Evolutionary conservation across 2,329 filamentous ascomycete species (phyloP), one percentile per base, ranked within the genome.

Genomic region (Fusarium devonianum): DNA sequence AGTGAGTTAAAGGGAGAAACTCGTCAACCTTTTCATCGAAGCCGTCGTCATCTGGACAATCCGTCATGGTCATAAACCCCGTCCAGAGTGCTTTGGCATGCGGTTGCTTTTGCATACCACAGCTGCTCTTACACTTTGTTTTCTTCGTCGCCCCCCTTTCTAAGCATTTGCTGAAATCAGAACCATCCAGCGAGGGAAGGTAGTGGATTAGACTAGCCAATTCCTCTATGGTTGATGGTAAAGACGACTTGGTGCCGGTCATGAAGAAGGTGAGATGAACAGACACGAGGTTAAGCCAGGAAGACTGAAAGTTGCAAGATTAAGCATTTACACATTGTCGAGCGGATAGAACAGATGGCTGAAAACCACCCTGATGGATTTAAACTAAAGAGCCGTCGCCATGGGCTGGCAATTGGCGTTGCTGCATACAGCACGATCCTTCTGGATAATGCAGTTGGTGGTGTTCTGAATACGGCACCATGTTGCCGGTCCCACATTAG

Each of bases 371-470:
- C n/a, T n/a, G n/a, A n/a, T n/a, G n/a, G n/a, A n/a, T n/a, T n/a
- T n/a, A n/a, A n/a, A n/a, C n/a, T n/a, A n/a, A n/a, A n/a, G n/a
- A n/a, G n/a, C n/a, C n/a, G n/a, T 4, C 23, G 23, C 4, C 23
- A 10, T 11, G 9, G 23, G 4, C 23, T 21, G 33, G 25, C 25
- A n/a, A 43, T 45, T 55, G 49, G 42, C 50, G 41, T 8, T 30
- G 25, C 19, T 22, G 16, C 25, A 19, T 29, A 18, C 21, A 32
- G 42, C 18, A 21, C 35, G 21, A 32, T 17, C 21, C 45, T 51
- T 19, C 30, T 4, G 28, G 22, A 37, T 28, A 41, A 52, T 56
- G 53, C 52, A 42, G 53, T 56, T 56, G 53, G 53, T 39, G 14
- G 37, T 56, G 53, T 36, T 13, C 21, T 47, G 53, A 52, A 56